Evolutionary conservation across 768 basidiomycete genomes (phyloP).

Genomic region (Suillus decipiens): DNA sequence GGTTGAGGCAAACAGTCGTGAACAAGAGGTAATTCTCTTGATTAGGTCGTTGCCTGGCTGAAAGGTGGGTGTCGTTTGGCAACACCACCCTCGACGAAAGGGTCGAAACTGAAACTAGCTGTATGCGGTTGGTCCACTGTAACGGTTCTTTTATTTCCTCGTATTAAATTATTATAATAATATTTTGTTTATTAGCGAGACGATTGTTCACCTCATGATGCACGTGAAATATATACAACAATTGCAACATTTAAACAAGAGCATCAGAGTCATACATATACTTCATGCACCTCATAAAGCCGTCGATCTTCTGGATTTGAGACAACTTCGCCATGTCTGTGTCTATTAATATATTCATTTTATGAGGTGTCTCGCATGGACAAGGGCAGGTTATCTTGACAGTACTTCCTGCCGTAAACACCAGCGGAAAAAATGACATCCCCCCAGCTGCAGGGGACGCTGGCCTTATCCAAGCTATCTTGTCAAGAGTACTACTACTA

Average conservation of each 20-base stretch:
- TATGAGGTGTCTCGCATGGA: not conserved
- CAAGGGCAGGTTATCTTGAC: not conserved
- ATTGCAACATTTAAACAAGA: not conserved
- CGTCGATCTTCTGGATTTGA: not conserved
- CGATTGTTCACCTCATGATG: not conserved
- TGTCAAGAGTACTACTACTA: not conserved
- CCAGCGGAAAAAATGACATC: not conserved
- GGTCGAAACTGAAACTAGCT: slow-evolving; percentile 4
- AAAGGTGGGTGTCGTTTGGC: slow-evolving; percentile 4
- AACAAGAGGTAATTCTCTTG: slow-evolving; percentile 2
- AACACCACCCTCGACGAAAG: slow-evolving; percentile 1
- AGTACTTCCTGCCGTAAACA: not conserved
- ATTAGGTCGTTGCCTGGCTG: not conserved
- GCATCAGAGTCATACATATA: not conserved
- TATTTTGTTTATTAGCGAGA: not conserved
- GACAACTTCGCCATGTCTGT: not conserved
- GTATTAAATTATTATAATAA: slow-evolving; percentile 4
- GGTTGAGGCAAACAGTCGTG: not conserved
- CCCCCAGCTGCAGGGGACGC: not conserved
- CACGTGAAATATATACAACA: not conserved
- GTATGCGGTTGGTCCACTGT: not conserved
- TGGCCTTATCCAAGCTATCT: not conserved
- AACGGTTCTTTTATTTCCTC: slow-evolving; percentile 4
- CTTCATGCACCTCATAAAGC: not conserved
- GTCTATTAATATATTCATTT: not conserved